Base-by-base conservation (phyloP, 1,284 basidiomycete genomes). In the Ustilago curta region DNA sequence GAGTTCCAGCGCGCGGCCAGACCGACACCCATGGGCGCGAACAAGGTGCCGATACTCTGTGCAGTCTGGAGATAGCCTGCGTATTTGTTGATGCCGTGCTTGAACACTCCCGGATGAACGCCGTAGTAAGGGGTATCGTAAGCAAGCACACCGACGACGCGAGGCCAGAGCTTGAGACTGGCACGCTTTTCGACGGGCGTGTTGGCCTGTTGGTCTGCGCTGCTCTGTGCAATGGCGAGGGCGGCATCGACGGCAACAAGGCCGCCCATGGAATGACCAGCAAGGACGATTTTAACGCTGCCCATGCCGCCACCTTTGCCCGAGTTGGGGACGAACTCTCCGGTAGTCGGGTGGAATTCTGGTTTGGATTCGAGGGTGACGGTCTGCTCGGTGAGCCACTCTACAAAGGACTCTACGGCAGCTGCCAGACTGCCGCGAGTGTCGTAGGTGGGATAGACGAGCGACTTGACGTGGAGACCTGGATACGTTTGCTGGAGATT, bases 391-490 rank as follows among this genome's bases (percentile, higher is more conserved):
- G 32, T 72, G 21, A 74, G 42, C 76, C 63, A 77, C 32, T 61
- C 76, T 25, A 63, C 58, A 44, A 79, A 76, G 16, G 32, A 52
- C 32, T 77, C 72, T 5, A 81, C 71, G 9, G 83, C 79, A 21
- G 63, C 54, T 11, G 71, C 56, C 9, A 83, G 65, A 37, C 75
- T 76, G 43, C 81, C 80, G 19, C 88, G 77, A 63, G 92, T 93
- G 87, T 97, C 93, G 80, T 97, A 97, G 3, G 90, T 91, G 29
- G 95, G 95, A 83, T 97, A 97, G 7, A 94, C 88, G 14, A 91
- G 86, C 55, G 90, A 91, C 82, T 94, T 91, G 8, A 93, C 90
- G 19, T 84, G 81, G 2, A 90, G 85, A 59, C 88, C 79, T 0
- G 86, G 83, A 44, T 87, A 85, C 0, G 87, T 88, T 37, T 86